phyloP scores from a whole-genome alignment of 495 filamentous ascomycete genomes.

The Xylaria intraflava region DNA sequence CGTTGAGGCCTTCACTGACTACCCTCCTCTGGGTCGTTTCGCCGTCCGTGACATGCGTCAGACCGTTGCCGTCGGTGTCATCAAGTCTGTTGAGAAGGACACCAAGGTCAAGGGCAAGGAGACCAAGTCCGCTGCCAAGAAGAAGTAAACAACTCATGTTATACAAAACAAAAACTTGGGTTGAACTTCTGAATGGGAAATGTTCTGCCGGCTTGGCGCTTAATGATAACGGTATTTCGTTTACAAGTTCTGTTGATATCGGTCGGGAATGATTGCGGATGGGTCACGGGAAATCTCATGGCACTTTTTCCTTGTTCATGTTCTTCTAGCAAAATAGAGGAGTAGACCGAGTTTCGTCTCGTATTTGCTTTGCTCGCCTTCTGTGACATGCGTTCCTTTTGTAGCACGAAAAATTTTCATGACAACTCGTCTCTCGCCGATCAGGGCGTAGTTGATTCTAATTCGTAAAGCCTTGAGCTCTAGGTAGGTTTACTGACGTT shows the following conservation, averaged over 20 bases:
- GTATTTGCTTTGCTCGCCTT: not conserved
- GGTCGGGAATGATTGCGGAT: slow-evolving; percentile 26
- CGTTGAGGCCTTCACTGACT: slow-evolving; percentile 99
- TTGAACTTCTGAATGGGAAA: slow-evolving; percentile 8
- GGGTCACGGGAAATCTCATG: slow-evolving; percentile 37
- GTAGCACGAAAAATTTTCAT: too few relatives aligned
- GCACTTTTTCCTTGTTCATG: slow-evolving; percentile 43
- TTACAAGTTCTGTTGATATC: slow-evolving; percentile 39
- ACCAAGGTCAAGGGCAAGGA: slow-evolving; percentile 36
- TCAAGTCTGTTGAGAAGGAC: slow-evolving; percentile 57
- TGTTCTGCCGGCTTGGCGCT: slow-evolving; percentile 13
- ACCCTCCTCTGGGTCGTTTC: slow-evolving; percentile 98
- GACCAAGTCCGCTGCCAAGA: slow-evolving; percentile 76
- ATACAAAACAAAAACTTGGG: not conserved
- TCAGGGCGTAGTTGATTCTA: too few relatives aligned
- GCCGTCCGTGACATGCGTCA: slow-evolving; percentile 91
- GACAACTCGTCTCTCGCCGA: too few relatives aligned
- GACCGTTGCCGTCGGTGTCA: slow-evolving; percentile 96
- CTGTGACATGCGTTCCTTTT: too few relatives aligned
- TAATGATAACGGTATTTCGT: slow-evolving; percentile 23
- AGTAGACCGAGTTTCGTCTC: slow-evolving; percentile 31
- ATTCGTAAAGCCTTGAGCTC: too few relatives aligned
- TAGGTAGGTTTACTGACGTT: too few relatives aligned
- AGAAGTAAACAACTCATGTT: slow-evolving; percentile 40
- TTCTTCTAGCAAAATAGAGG: slow-evolving; percentile 49